Evolutionary conservation across 176 grass and related monocot genomes (phyloP).

Genomic region (Luzula sylvatica): DNA sequence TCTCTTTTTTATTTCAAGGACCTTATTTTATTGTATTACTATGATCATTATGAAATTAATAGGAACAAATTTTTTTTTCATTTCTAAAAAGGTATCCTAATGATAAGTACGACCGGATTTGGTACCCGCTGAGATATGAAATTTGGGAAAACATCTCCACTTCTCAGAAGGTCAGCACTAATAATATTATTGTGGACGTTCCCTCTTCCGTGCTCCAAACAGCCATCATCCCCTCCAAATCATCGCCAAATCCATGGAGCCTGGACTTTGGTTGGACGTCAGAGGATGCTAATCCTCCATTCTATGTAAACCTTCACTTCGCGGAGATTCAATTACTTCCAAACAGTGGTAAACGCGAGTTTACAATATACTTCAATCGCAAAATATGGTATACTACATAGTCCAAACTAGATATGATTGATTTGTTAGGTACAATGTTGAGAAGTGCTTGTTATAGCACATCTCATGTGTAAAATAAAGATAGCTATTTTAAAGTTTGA

Average conservation of each 20-base stretch:
- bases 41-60: too few relatives aligned
- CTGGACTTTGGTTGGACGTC: not conserved
- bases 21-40: not conserved
- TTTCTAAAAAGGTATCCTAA: constrained; percentile 1
- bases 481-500: not conserved
- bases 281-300: not conserved
- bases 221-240: not conserved
- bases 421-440: too few relatives aligned
- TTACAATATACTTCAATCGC: constrained; percentile 1
- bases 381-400: constrained; percentile 2
- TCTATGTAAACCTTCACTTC: constrained; percentile 4
- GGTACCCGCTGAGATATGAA: not conserved
- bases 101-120: constrained; percentile 15
- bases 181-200: not conserved
- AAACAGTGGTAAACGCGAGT: constrained; percentile 1
- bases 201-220: not conserved
- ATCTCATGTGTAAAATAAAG: too few relatives aligned
- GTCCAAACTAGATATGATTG: not conserved
- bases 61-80: too few relatives aligned
- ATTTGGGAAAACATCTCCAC: not conserved
- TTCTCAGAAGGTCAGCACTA: not conserved
- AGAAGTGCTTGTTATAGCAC: too few relatives aligned
- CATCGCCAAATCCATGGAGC: not conserved
- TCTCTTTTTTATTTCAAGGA: not conserved
- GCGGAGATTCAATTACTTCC: constrained; percentile 5